Evolutionary conservation across 2,329 filamentous ascomycete genomes (phyloP).

Genomic region (Xylariaceae sp.): DNA sequence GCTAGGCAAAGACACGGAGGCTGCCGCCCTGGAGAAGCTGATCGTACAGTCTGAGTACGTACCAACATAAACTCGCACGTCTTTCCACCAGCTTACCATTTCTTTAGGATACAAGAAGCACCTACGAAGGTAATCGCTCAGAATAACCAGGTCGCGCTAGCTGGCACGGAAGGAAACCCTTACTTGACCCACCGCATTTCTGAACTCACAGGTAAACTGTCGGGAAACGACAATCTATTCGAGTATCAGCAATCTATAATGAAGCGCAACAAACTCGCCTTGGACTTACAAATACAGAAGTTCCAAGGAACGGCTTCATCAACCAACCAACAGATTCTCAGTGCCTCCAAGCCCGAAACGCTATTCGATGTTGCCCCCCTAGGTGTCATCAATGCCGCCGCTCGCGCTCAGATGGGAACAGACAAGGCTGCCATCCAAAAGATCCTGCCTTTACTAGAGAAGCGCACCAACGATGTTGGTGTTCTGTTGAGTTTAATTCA

Average conservation of each 20-base stretch:
- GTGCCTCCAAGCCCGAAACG: constrained; percentile 26
- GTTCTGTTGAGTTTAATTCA: constrained; percentile 75
- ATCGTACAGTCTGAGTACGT: constrained; percentile 56
- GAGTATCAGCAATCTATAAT: constrained; percentile 61
- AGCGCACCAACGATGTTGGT: constrained; percentile 73
- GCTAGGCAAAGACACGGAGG: constrained; percentile 61
- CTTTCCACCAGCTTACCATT: constrained; percentile 5
- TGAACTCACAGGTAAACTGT: constrained; percentile 47
- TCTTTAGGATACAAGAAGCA: constrained; percentile 56
- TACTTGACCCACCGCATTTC: constrained; percentile 61
- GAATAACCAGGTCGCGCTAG: constrained; percentile 53
- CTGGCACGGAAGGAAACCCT: constrained; percentile 51
- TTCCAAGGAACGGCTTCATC: constrained; percentile 53
- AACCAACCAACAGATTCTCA: constrained; percentile 39
- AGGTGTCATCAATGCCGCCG: constrained; percentile 62
- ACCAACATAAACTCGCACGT: neutral
- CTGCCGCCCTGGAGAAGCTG: constrained; percentile 55
- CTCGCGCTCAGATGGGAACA: constrained; percentile 57
- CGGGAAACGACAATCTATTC: constrained; percentile 62
- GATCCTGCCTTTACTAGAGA: constrained; percentile 64
- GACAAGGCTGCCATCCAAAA: constrained; percentile 65
- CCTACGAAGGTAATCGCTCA: constrained; percentile 62
- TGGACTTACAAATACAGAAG: constrained; percentile 64
- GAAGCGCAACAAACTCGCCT: constrained; percentile 56
- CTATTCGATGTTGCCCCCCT: constrained; percentile 36